These are phyloP conservation scores for Salvia sclarea DNA, from an alignment of 305 asterid genomes.

Conservation along the genomic window DNA sequence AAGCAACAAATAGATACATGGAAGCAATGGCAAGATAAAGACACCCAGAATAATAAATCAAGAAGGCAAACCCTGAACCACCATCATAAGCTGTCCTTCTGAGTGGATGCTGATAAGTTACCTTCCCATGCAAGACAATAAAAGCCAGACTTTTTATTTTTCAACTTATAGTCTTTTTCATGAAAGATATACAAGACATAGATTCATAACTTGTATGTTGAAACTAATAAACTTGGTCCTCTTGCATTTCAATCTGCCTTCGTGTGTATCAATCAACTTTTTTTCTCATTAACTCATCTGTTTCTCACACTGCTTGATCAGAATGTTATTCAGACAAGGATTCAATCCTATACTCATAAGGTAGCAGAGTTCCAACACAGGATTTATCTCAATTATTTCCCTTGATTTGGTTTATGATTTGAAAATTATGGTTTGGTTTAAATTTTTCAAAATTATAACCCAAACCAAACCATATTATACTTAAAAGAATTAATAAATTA, in stretches of 20 bases:
- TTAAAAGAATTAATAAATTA: too few species aligned
- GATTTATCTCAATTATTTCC: conserved; percentile 14
- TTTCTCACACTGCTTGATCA: conserved; percentile 5
- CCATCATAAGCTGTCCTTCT: background rate
- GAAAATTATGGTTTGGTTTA: too few species aligned
- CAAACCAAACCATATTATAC: too few species aligned
- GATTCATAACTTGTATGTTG: conserved; percentile 3
- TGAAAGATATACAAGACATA: background rate
- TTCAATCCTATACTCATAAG: background rate
- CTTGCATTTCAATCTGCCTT: background rate
- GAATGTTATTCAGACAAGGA: conserved; percentile 2
- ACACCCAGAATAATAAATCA: background rate
- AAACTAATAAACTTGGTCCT: conserved; percentile 6
- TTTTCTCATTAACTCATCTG: conserved; percentile 1
- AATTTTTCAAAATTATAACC: too few species aligned
- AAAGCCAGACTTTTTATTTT: background rate
- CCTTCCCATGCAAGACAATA: background rate
- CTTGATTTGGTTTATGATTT: too few species aligned
- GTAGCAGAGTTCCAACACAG: background rate
- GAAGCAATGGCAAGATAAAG: background rate
- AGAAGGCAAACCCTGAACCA: conserved; percentile 1
- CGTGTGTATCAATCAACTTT: background rate
- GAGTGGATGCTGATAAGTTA: conserved; percentile 2
- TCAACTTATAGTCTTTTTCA: background rate
- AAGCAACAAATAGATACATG: background rate